Base-by-base conservation (phyloP, 1,139 yeast genomes). In the Yamadazyma trypodendri region DNA sequence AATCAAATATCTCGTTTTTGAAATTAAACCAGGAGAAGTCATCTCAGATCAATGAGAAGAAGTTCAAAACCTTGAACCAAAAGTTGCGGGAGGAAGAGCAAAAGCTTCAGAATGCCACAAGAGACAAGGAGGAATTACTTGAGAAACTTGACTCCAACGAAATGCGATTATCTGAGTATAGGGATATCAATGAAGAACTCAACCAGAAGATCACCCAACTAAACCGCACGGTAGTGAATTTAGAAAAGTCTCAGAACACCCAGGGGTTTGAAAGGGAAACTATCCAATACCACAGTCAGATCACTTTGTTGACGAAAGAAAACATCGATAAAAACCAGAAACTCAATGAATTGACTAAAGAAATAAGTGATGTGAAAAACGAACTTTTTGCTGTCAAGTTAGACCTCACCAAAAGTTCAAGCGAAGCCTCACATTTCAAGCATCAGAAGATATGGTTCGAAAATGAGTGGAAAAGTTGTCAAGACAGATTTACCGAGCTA, bases 11-110 rank as follows among this genome's bases (percentile, higher is more conserved):
- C 34, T 58, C 77, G 15, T 62, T 77, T 16, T 55, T 76, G 23
- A 76, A 77, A 50, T 68, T 81, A 17, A 71, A 72, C 36, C 62
- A 68, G 37, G 88, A 82, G 50, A 85, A 78, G 48, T 47, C 67
- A 5, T 60, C 67, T 22, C 80, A 72, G 39, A 48, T 56, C 15
- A 52, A 52, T 35, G 54, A 50, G 11, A 52, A 46, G 31, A 51
- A 56, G 16, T 40, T 52, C 23, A 41, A 43, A 24, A 35, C 51
- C 54, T 5, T 61, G 57, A 20, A 54, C 54, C 24, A 61, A 54
- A 49, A 68, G 61, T 40, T 50, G 56, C 49, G 51, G 16, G 37
- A 36, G 3, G 35, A 46, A 22, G 49, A 48, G 58, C 49, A 55
- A 44, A 36, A 69, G 9, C 58, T 68, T 28, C 55, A 57, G 2